phyloP scores from a whole-genome alignment of 768 basidiomycete species.

The Panaeolus cyanescens region DNA sequence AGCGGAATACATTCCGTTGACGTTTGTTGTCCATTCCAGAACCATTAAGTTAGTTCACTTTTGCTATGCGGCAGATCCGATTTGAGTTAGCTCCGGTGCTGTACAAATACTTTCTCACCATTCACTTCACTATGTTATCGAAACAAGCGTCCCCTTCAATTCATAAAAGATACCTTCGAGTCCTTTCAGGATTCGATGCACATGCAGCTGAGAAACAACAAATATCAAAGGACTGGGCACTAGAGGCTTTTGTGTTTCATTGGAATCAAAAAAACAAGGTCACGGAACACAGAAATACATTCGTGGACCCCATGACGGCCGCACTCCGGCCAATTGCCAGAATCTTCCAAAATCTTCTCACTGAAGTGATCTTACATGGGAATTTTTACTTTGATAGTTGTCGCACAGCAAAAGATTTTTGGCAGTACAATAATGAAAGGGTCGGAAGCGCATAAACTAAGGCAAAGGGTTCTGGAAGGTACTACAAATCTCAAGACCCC shows the following conservation, averaged over 20 bases:
- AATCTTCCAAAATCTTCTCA: conserved; percentile 1
- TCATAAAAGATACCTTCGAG: background rate
- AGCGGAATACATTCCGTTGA: background rate
- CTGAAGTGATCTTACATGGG: conserved; percentile 2
- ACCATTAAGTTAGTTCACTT: background rate
- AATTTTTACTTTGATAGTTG: conserved; percentile 6
- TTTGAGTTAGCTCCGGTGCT: background rate
- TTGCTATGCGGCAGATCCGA: background rate
- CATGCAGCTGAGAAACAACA: background rate
- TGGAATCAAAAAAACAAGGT: background rate
- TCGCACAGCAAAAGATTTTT: conserved; percentile 5
- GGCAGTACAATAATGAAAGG: background rate
- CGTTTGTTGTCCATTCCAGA: background rate
- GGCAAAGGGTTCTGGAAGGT: background rate
- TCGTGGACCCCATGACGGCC: background rate
- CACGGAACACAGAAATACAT: background rate
- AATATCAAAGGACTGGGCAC: background rate
- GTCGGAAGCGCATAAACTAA: background rate
- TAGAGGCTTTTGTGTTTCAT: background rate
- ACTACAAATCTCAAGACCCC: background rate
- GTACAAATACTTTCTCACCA: background rate
- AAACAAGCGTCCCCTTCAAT: background rate
- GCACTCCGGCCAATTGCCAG: background rate
- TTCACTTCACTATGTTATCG: background rate
- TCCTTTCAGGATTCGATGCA: background rate